Conservation (phyloP, 2,329 filamentous ascomycete species). For the Keithomyces neogunnii region DNA sequence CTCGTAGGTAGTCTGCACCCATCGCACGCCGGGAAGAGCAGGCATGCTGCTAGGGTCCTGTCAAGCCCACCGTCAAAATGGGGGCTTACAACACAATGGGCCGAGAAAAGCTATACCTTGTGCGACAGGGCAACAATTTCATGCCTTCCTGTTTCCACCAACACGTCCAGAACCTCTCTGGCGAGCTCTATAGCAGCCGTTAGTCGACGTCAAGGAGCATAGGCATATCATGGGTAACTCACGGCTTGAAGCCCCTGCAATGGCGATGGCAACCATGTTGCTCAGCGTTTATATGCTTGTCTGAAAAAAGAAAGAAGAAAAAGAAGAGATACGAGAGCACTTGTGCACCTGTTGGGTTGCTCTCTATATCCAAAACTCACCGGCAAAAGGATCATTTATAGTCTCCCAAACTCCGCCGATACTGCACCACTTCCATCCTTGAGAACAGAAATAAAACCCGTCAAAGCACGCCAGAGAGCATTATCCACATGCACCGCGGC, state of each 20-base stretch:
- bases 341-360: too few species aligned
- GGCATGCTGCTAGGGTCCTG: not conserved
- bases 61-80: not conserved
- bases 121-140: constrained; percentile 43
- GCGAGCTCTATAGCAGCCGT: constrained; percentile 36
- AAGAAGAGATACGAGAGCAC: too few species aligned
- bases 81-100: not conserved
- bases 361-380: too few species aligned
- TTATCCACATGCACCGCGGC: too few species aligned
- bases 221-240: not conserved
- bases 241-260: not conserved
- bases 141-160: constrained; percentile 40
- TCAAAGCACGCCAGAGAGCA: too few species aligned
- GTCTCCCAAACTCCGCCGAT: too few species aligned
- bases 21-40: constrained; percentile 21
- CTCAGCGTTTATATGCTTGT: too few species aligned
- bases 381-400: too few species aligned
- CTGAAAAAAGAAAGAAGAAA: too few species aligned
- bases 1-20: constrained; percentile 36
- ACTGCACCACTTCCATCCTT: too few species aligned
- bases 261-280: not conserved
- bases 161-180: constrained; percentile 40
- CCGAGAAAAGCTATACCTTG: constrained; percentile 22
- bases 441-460: too few species aligned
- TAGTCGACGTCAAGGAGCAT: not conserved